Conservation (phyloP, 345 rosid genomes). For the Hibiscus trionum region DNA sequence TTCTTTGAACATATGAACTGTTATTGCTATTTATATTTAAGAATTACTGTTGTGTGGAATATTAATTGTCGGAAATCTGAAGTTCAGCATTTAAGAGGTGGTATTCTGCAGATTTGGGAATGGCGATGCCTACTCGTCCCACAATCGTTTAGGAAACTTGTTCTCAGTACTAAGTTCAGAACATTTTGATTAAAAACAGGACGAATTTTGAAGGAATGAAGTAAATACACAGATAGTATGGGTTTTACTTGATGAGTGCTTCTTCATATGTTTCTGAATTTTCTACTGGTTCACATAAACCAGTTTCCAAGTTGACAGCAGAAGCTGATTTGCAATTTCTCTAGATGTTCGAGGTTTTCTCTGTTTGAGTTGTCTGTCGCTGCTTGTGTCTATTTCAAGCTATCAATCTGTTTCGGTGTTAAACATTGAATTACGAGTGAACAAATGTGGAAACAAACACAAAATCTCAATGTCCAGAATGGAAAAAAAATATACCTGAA, state of each 20-base stretch:
- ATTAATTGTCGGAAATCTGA: too few species aligned
- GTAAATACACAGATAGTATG: neutral
- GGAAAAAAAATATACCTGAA: constrained; percentile 21
- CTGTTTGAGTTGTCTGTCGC: neutral
- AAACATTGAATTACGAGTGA: neutral
- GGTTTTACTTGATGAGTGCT: neutral
- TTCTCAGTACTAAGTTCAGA: neutral
- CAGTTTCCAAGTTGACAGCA: neutral
- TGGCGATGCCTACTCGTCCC: neutral
- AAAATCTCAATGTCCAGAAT: too few species aligned
- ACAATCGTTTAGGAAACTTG: neutral
- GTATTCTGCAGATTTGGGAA: too few species aligned
- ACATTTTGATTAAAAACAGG: neutral
- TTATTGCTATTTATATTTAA: too few species aligned
- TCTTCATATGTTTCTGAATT: neutral
- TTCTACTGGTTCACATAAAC: neutral
- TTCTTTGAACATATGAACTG: neutral
- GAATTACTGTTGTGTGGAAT: too few species aligned
- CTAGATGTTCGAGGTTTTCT: neutral
- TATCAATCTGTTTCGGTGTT: neutral
- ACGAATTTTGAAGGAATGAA: neutral
- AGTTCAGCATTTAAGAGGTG: too few species aligned
- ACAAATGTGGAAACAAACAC: too few species aligned
- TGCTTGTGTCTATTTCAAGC: neutral
- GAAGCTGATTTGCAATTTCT: neutral